A percentile compares a stretch with the other conserved stretches of the same genome.
Evolutionary conservation across 441 rosid genomes (phyloP).

Genomic region (Corymbia calophylla): DNA sequence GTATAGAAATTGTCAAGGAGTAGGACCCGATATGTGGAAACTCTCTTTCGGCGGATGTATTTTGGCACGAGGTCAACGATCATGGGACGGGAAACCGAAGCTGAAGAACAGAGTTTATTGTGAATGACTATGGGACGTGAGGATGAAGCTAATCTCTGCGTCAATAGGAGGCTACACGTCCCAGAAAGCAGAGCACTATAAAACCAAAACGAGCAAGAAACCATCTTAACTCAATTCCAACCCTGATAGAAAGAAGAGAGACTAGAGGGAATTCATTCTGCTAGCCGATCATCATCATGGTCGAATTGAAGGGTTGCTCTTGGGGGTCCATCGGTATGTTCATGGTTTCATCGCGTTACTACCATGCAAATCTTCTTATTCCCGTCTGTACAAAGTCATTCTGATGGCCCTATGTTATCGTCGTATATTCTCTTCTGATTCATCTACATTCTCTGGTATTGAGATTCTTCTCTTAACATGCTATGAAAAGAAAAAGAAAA

Average conservation of each 20-base stretch:
- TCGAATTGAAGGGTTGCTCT: background rate
- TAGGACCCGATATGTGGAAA: background rate
- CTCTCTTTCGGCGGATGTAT: background rate
- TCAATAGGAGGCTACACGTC: background rate
- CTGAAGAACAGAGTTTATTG: accelerated
- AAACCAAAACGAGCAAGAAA: background rate
- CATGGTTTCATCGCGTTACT: background rate
- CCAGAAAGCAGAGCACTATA: background rate
- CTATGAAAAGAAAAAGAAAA: no score
- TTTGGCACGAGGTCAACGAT: background rate
- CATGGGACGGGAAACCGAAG: background rate
- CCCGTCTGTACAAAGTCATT: background rate
- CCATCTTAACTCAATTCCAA: background rate
- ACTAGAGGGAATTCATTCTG: background rate
- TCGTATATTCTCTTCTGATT: background rate
- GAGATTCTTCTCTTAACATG: no score
- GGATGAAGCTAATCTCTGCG: background rate
- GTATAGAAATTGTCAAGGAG: background rate
- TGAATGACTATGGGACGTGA: background rate
- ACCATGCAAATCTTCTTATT: background rate
- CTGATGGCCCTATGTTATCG: accelerated
- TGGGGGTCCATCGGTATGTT: background rate
- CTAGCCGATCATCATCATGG: background rate
- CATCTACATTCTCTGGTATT: background rate
- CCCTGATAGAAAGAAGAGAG: background rate